A percentile compares a stretch with the other conserved stretches of the same genome.
These are phyloP conservation scores for Pseudogymnoascus sp. DNA, from an alignment of 2,329 filamentous ascomycete genomes.

Conservation along the genomic window DNA sequence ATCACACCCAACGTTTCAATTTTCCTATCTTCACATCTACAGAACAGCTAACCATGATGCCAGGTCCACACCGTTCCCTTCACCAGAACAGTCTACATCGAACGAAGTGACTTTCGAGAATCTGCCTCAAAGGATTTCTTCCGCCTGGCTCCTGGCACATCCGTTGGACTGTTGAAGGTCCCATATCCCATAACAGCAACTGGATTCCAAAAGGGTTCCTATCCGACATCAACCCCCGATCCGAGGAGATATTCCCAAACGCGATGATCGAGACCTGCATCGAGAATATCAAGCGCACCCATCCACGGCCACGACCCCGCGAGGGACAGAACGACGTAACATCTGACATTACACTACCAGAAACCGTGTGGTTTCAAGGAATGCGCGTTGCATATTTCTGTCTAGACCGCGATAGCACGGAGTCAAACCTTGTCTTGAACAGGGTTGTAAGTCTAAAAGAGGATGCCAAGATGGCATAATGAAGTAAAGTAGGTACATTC, in stretches of 20 bases:
- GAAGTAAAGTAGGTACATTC: neutral
- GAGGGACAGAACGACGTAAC: slow-evolving; percentile 51
- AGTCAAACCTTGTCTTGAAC: slow-evolving; percentile 75
- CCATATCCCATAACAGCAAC: slow-evolving; percentile 62
- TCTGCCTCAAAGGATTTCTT: slow-evolving; percentile 66
- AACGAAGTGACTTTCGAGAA: slow-evolving; percentile 69
- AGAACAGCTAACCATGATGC: neutral
- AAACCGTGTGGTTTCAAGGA: slow-evolving; percentile 81
- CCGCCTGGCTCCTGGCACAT: slow-evolving; percentile 66
- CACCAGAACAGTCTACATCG: slow-evolving; percentile 76
- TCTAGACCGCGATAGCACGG: slow-evolving; percentile 69
- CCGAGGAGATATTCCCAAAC: slow-evolving; percentile 67
- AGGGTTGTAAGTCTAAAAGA: slow-evolving; percentile 54
- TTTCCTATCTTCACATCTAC: slow-evolving; percentile 57
- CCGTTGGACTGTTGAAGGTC: slow-evolving; percentile 63
- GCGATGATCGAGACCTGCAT: slow-evolving; percentile 80
- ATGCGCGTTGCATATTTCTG: slow-evolving; percentile 57
- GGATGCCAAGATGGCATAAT: neutral
- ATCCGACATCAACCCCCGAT: slow-evolving; percentile 74
- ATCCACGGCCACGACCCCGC: slow-evolving; percentile 74
- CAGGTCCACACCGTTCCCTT: slow-evolving; percentile 51
- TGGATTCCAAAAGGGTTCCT: slow-evolving; percentile 71
- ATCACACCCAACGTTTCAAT: slow-evolving; percentile 55
- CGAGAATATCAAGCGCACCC: slow-evolving; percentile 61
- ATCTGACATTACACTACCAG: slow-evolving; percentile 52